Conservation (phyloP, 331 rosid species). For the Quercus lobata region DNA sequence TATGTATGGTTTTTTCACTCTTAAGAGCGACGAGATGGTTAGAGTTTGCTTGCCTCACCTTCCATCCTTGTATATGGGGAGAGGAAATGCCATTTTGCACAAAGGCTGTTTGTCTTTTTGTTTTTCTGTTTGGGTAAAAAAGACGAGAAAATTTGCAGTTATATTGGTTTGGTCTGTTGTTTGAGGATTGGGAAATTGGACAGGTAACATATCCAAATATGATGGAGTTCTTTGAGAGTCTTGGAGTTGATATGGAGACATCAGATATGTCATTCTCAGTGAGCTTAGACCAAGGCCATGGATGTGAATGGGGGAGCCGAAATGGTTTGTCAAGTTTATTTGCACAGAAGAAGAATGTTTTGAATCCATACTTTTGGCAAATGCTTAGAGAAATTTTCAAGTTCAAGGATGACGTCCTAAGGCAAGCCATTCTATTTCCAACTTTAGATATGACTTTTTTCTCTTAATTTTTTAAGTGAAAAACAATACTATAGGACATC, state of each 20-base stretch:
- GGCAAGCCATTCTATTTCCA: slow-evolving; percentile 34
- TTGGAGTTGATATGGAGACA: slow-evolving; percentile 80
- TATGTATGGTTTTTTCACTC: no score
- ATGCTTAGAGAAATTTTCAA: slow-evolving; percentile 75
- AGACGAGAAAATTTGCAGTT: not conserved
- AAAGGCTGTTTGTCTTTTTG: not conserved
- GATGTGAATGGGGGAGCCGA: slow-evolving; percentile 92
- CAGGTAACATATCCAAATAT: slow-evolving; percentile 96
- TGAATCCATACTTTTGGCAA: slow-evolving; percentile 75
- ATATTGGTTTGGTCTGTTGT: not conserved
- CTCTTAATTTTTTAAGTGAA: not conserved
- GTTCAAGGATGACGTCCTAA: slow-evolving; percentile 69
- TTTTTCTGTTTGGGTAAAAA: not conserved
- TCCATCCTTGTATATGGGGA: not conserved
- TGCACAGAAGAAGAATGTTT: slow-evolving; percentile 63
- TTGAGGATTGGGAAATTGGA: slow-evolving; percentile 1
- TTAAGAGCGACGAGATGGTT: no score
- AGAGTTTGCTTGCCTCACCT: no score
- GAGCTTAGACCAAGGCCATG: slow-evolving; percentile 67
- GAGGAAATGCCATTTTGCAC: not conserved
- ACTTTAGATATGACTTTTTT: not conserved
- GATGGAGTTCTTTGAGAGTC: slow-evolving; percentile 85
- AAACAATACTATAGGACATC: not conserved
- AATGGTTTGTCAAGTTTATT: slow-evolving; percentile 72
- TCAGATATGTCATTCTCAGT: slow-evolving; percentile 91